Percentiles rank a stretch among this genome's conserved stretches.
Conservation (phyloP, 2,329 filamentous ascomycete species). For the Ascochyta fabae region DNA sequence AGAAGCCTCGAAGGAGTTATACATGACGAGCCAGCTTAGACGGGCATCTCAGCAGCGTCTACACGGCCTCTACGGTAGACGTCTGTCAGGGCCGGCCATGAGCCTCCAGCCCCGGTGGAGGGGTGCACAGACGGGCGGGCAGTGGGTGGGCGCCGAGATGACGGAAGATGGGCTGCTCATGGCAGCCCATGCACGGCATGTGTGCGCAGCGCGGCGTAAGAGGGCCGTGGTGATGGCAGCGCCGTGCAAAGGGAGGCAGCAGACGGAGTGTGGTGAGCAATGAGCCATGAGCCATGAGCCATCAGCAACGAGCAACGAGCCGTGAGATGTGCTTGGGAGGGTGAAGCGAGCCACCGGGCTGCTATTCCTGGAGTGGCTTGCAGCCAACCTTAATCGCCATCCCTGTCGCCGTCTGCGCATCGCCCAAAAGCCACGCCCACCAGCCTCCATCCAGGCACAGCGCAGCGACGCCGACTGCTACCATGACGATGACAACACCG, state of each 20-base stretch:
- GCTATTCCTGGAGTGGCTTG: conserved; percentile 51
- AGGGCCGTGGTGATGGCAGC: conserved; percentile 26
- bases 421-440: conserved; percentile 38
- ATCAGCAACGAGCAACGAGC: too few relatives aligned
- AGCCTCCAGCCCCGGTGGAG: conserved; percentile 26
- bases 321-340: conserved; percentile 2
- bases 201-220: conserved; percentile 33
- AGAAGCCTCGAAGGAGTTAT: conserved; percentile 34
- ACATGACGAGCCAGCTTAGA: conserved; percentile 24
- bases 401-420: conserved; percentile 38
- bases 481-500: conserved; percentile 16
- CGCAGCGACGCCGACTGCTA: conserved; percentile 18
- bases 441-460: conserved; percentile 31
- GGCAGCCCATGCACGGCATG: conserved; percentile 37
- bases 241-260: conserved; percentile 34
- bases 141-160: conserved; percentile 29
- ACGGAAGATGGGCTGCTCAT: conserved; percentile 26
- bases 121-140: conserved; percentile 20
- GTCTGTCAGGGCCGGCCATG: conserved; percentile 30
- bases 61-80: conserved; percentile 25
- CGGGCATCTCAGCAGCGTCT: conserved; percentile 32
- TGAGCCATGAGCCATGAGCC: too few relatives aligned
- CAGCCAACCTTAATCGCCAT: conserved; percentile 45
- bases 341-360: conserved; percentile 27
- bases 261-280: conserved; percentile 44